Conservation (phyloP, 2,329 filamentous ascomycete genomes). For the Fusarium devonianum region DNA sequence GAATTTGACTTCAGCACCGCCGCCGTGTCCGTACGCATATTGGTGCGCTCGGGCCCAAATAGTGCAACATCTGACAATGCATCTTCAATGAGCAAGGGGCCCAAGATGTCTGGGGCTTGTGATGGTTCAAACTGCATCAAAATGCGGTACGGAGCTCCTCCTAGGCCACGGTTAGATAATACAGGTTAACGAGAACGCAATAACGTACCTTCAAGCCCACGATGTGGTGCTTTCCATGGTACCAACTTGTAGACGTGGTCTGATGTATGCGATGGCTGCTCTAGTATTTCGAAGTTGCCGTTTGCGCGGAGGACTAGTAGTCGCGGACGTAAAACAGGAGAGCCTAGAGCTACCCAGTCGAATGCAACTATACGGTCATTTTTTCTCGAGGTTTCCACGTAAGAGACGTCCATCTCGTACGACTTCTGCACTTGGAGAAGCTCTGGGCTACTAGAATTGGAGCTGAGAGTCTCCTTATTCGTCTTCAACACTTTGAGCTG, state of each 20-base stretch:
- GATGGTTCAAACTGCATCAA: conserved; percentile 66
- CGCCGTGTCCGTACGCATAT: conserved; percentile 53
- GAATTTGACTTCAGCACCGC: conserved; percentile 49
- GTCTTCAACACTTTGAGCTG: conserved; percentile 69
- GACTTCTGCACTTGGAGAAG: conserved; percentile 66
- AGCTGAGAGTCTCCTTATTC: conserved; percentile 59
- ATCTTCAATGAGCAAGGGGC: conserved; percentile 61
- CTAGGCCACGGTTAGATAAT: conserved; percentile 45
- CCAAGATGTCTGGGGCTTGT: conserved; percentile 61
- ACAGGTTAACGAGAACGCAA: neutral
- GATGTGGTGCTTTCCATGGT: conserved; percentile 66
- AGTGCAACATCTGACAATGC: conserved; percentile 62
- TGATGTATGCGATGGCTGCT: conserved; percentile 65
- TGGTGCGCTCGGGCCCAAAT: conserved; percentile 61
- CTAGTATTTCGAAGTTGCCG: conserved; percentile 67
- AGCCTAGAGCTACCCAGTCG: conserved; percentile 69
- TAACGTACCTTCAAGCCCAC: conserved; percentile 60
- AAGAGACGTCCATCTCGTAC: conserved; percentile 68
- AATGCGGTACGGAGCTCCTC: conserved; percentile 59
- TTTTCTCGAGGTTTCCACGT: conserved; percentile 58
- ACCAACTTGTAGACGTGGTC: conserved; percentile 67
- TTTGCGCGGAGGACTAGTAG: conserved; percentile 66
- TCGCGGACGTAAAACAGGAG: conserved; percentile 63
- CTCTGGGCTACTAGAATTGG: conserved; percentile 60
- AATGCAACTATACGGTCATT: conserved; percentile 71